Percentiles rank a stretch among this genome's conserved stretches.
phyloP scores from a whole-genome alignment of 768 basidiomycete species.

The Suillus fuscotomentosus region DNA sequence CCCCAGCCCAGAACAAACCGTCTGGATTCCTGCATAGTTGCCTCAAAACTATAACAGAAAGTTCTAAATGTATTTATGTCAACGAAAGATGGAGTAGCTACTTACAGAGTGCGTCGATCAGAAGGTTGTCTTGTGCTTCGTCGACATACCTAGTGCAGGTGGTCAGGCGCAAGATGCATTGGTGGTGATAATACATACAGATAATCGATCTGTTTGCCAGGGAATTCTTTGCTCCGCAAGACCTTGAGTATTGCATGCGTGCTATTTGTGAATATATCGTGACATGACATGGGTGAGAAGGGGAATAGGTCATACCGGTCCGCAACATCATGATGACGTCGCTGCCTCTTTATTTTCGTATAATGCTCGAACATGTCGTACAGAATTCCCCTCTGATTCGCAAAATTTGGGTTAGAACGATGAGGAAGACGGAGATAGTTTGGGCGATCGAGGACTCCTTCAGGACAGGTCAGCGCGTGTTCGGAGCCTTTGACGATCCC shows the following conservation, averaged over 20 bases:
- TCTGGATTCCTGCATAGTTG: conserved; percentile 61
- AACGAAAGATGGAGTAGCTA: background rate
- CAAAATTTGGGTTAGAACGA: conserved; percentile 55
- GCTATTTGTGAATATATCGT: conserved; percentile 29
- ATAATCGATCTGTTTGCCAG: conserved; percentile 49
- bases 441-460: conserved; percentile 40
- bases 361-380: conserved; percentile 59
- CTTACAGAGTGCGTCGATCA: conserved; percentile 62
- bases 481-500: too few relatives aligned
- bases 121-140: conserved; percentile 70
- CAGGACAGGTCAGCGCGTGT: background rate
- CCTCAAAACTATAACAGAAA: conserved; percentile 48
- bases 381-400: conserved; percentile 42
- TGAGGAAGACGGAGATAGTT: conserved; percentile 49
- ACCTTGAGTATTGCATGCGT: conserved; percentile 48
- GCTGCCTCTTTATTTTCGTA: conserved; percentile 39
- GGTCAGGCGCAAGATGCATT: background rate
- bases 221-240: conserved; percentile 16
- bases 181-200: conserved; percentile 38
- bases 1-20: conserved; percentile 77
- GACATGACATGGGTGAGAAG: background rate
- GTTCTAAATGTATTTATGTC: background rate
- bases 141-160: conserved; percentile 57
- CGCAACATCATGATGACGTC: conserved; percentile 51
- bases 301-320: conserved; percentile 44